Evolutionary conservation across 1,139 yeast genomes (phyloP), one percentile per base, ranked within the genome.

Genomic region (Suhomyces anneliseae): DNA sequence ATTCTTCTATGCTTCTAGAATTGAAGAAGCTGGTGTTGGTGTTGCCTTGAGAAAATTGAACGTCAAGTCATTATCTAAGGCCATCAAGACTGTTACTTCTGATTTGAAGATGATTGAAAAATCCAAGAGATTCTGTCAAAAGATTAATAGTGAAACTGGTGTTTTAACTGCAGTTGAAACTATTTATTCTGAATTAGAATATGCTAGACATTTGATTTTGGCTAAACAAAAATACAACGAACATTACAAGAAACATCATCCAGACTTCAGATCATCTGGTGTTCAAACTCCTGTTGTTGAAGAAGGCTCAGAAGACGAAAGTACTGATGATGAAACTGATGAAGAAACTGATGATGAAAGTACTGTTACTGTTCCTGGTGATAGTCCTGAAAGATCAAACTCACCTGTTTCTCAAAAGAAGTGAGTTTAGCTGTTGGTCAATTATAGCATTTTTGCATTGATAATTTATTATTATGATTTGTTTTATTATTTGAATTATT

Each of bases 21-120:
- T 93, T 7, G 96, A 90, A 58, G 97, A 90, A 53, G 72, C 89
- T 43, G 97, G 97, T 0, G 95, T 82, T n/a, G 99, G 99, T 5
- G 57, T 90, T 7, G 78, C 81, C 2, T 67, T 92, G 52, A 81
- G 76, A 61, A 85, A 87, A 57, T 74, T 92, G 56, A 89, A 87
- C 51, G 77, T 79, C 26, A 76, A 77, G 48, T 72, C 82, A 0
- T 71, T 92, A 48, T 68, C 86, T 3, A 79, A 81, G 49, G 96
- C 96, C 0, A 66, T 92, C 41, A 75, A 70, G 53, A 82, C 82
- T 40, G 92, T 81, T 0, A 83, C 92, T 1, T 78, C 83, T 2
- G 87, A 88, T 58, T 70, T 76, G 40, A 78, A 86, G 50, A 83
- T 89, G 57, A 81, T 80, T 24, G 80, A 81, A 37, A 85, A 79